Evolutionary conservation across 176 grass and related monocot species (phyloP), one percentile per base, ranked within the genome.

Genomic region (Juncus effusus): DNA sequence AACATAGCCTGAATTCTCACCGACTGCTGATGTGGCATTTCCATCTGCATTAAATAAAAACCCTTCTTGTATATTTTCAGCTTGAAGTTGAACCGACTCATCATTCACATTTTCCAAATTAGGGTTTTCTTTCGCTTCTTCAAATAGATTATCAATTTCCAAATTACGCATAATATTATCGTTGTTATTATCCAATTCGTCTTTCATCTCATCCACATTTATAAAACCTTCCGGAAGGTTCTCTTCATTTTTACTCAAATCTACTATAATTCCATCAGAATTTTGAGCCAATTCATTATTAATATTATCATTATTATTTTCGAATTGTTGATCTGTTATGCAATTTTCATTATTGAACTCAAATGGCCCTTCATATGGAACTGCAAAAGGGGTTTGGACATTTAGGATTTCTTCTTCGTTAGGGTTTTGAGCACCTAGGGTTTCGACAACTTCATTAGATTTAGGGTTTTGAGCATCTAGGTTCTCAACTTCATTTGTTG

Each of bases 1-100:
- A 66, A 76, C 83, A 65, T 80, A 67, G 13, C 73, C 76, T 77
- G 95, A 87, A 78, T 78, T 99, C 67, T 99, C 89, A 79, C 89
- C 86, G 54, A 90, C 75, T 9, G 85, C 75, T 64, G 88, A 93
- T 36, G 61, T 35, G 71, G 60, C 73, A 81, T 89, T 88, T 51
- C 76, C 81, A 60, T 80, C 73, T 41, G 74, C 7, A 57, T 38
- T 52, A 72, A 78, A 74, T 77, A 15, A 63, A 76, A 82, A 52
- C 47, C 38, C 61, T 40, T 54, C 62, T 69, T 73, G 78, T 70
- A 63, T 64, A 56, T 40, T 69, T 52, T 38, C 35, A 10, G 14
- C 51, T 28, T 28, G 19, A 6, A 49, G n/a, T 69, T 56, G 66
- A 56, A 69, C 14, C 36, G 56, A 15, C 19, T 28, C 19, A 69